A percentile compares a stretch with the other conserved stretches of the same genome.
Conservation (phyloP, 306 rosid genomes). For the Casuarina equisetifolia region DNA sequence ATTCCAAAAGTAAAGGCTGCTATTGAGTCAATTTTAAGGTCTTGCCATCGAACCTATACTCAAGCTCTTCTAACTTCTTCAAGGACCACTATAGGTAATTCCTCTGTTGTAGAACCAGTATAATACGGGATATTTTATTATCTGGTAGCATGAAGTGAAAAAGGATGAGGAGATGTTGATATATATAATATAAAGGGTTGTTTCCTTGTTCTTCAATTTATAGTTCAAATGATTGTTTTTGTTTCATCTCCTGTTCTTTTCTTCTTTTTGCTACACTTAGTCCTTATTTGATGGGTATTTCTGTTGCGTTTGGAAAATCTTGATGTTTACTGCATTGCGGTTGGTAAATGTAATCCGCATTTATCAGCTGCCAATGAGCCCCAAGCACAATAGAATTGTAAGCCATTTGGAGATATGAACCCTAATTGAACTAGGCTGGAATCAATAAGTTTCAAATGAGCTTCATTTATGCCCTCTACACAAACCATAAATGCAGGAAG, state of each 20-base stretch:
- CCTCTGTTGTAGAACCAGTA: conserved; percentile 27
- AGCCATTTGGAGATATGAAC: background rate
- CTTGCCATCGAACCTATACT: conserved; percentile 81
- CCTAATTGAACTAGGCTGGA: background rate
- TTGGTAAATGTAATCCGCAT: conserved; percentile 2
- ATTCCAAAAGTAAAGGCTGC: conserved; percentile 97
- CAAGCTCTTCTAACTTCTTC: conserved; percentile 98
- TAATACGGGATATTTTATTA: background rate
- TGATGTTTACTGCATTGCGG: background rate
- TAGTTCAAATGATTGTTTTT: background rate
- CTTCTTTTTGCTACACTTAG: background rate
- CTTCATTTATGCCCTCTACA: background rate
- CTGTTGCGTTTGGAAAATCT: background rate
- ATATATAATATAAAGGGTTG: conserved; percentile 8
- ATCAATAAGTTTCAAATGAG: background rate
- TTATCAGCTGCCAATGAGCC: background rate
- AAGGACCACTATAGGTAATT: conserved; percentile 82
- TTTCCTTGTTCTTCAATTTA: conserved; percentile 6
- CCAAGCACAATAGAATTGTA: background rate
- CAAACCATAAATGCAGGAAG: background rate
- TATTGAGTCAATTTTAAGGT: conserved; percentile 82
- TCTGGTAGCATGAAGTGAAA: conserved; percentile 11
- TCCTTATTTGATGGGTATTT: background rate
- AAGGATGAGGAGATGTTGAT: conserved; percentile 11
- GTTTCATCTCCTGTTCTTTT: background rate